phyloP scores from a whole-genome alignment of 2,329 filamentous ascomycete species.

The Claviceps lovelessii region DNA sequence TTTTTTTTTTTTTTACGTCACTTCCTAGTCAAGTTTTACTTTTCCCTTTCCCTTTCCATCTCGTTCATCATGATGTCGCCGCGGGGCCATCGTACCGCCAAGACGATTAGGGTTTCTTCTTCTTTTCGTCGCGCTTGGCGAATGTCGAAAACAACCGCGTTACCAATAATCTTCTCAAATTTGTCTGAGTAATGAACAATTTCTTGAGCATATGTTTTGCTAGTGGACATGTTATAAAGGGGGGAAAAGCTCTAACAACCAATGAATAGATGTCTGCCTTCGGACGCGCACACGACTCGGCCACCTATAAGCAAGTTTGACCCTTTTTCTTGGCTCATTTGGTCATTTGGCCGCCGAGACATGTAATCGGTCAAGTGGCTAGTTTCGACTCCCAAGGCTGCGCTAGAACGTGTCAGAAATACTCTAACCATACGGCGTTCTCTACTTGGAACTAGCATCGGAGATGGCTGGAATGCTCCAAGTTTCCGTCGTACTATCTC shows the following conservation, averaged over 20 bases:
- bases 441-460: not conserved
- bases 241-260: not conserved
- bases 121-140: conserved; percentile 11
- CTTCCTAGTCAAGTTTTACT: not conserved
- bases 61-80: conserved; percentile 31
- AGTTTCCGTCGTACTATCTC: not conserved
- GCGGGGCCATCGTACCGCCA: conserved; percentile 35
- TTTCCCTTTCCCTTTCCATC: not conserved
- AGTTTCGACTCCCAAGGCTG: not conserved
- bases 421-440: not conserved
- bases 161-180: conserved; percentile 49
- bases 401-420: not conserved
- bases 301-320: not conserved
- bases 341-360: not conserved
- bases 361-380: not conserved
- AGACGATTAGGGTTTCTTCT: conserved; percentile 5
- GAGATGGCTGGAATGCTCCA: not conserved
- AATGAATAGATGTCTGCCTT: not conserved
- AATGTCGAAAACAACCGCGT: conserved; percentile 50
- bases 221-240: too few species aligned
- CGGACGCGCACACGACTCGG: not conserved
- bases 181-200: conserved; percentile 31
- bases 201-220: not conserved
- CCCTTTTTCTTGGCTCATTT: not conserved
- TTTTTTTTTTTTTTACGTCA: not conserved